phyloP scores from a whole-genome alignment of 768 basidiomycete species.

The Cystofilobasidium ferigula region DNA sequence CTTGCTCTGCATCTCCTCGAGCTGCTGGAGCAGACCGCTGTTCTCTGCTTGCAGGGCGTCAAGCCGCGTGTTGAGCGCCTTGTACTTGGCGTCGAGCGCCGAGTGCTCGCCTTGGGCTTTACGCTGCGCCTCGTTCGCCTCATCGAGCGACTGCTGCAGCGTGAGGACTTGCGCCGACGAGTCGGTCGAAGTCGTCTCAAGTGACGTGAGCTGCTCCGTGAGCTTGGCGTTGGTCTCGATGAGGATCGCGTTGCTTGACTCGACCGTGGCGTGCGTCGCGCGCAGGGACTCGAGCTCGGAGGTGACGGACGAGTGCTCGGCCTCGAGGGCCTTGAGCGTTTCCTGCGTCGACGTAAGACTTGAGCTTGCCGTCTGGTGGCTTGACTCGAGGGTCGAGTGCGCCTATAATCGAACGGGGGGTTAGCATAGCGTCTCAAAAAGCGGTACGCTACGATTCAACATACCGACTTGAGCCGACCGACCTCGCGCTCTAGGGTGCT shows the following conservation, averaged over 20 bases:
- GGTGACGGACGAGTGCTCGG: conserved; percentile 38
- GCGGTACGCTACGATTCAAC: no score
- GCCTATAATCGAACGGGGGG: background rate
- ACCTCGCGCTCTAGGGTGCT: conserved; percentile 20
- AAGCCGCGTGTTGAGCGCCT: conserved; percentile 54
- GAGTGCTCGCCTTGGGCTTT: conserved; percentile 50
- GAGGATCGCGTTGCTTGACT: conserved; percentile 36
- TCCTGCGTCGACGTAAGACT: conserved; percentile 6
- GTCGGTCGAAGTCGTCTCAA: conserved; percentile 44
- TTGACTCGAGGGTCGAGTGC: background rate
- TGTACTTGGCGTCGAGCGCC: conserved; percentile 51
- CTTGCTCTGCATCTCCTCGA: conserved; percentile 77
- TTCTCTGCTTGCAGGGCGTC: conserved; percentile 67
- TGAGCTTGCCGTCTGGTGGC: background rate
- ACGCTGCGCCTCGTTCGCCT: conserved; percentile 51
- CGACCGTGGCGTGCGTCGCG: conserved; percentile 38
- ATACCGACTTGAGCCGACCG: conserved; percentile 17
- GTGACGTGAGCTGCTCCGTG: conserved; percentile 44
- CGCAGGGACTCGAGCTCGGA: conserved; percentile 52
- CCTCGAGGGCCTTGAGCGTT: background rate
- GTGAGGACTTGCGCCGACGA: conserved; percentile 46
- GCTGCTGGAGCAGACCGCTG: conserved; percentile 54
- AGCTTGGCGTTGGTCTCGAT: conserved; percentile 19
- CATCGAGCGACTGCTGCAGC: conserved; percentile 44
- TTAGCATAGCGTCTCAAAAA: background rate